Evolutionary conservation across 805 yeast species (phyloP).

Genomic region (Saccharomyces cerevisiae): DNA sequence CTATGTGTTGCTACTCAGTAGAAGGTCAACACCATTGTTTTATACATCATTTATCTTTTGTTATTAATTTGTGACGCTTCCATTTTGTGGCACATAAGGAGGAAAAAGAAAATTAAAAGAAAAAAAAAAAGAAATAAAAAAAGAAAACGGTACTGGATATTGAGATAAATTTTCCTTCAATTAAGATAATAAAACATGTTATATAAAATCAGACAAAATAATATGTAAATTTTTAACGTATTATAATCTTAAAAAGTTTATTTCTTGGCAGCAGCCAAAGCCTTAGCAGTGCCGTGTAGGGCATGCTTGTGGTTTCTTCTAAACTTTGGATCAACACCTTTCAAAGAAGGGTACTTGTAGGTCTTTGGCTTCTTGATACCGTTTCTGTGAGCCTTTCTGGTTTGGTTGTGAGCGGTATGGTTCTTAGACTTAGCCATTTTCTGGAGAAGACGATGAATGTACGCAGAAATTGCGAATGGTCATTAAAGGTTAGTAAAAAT

Average conservation of each 20-base stretch:
- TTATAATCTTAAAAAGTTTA: slow-evolving; percentile 8
- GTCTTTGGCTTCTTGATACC: slow-evolving; percentile 99
- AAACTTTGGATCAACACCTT: slow-evolving; percentile 99
- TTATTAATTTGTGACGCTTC: neutral
- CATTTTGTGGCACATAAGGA: neutral
- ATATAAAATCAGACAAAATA: neutral
- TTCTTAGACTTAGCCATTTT: slow-evolving; percentile 98
- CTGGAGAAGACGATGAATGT: neutral
- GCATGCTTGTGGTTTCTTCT: slow-evolving; percentile 99
- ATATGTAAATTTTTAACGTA: neutral
- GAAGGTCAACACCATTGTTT: neutral
- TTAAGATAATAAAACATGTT: neutral
- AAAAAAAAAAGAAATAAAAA: neutral
- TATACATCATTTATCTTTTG: neutral
- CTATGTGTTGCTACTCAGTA: too few species aligned
- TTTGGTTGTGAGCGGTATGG: slow-evolving; percentile 99
- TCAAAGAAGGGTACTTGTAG: slow-evolving; percentile 95
- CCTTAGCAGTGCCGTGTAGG: slow-evolving; percentile 94
- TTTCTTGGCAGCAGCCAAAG: slow-evolving; percentile 58
- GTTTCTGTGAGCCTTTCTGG: slow-evolving; percentile 99
- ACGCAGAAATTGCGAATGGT: neutral
- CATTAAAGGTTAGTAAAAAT: neutral
- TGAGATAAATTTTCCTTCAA: neutral
- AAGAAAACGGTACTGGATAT: neutral
- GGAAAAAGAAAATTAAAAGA: neutral